A percentile compares a stretch with the other conserved stretches of the same genome.
Evolutionary conservation across 768 basidiomycete species (phyloP).

Genomic region (Gloeopeniophorella convolvens): DNA sequence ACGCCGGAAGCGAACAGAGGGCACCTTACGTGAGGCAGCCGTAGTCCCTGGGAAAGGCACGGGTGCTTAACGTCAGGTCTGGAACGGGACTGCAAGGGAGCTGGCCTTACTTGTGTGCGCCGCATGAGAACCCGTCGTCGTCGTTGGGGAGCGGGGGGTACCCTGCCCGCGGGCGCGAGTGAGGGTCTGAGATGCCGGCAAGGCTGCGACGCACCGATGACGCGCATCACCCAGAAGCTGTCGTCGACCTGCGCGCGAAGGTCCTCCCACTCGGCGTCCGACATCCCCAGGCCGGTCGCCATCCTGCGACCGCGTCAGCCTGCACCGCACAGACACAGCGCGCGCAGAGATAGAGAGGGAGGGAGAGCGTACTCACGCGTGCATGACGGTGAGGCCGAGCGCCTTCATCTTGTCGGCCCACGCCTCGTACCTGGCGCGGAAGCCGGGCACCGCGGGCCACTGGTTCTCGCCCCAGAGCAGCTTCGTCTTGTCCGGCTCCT

Average conservation of each 20-base stretch:
- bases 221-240: constrained; percentile 85
- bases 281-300: constrained; percentile 75
- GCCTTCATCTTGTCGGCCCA: constrained; percentile 87
- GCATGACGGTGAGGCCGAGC: constrained; percentile 77
- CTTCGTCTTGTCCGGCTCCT: constrained; percentile 59
- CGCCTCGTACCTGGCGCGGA: constrained; percentile 55
- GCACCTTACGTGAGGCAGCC: constrained; percentile 74
- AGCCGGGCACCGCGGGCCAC: constrained; percentile 62
- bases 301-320: constrained; percentile 47
- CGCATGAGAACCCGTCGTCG: constrained; percentile 82
- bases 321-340: too few relatives aligned
- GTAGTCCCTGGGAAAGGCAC: constrained; percentile 58
- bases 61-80: not conserved
- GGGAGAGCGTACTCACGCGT: constrained; percentile 50
- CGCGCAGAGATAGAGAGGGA: not conserved
- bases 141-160: constrained; percentile 82
- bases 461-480: constrained; percentile 83
- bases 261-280: constrained; percentile 57
- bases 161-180: constrained; percentile 39
- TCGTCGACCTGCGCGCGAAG: constrained; percentile 69
- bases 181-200: not conserved
- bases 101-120: constrained; percentile 69
- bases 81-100: not conserved
- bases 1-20: not conserved
- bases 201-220: constrained; percentile 50